phyloP scores from a whole-genome alignment of 495 filamentous ascomycete genomes.

The Thermothielavioides terrestris region DNA sequence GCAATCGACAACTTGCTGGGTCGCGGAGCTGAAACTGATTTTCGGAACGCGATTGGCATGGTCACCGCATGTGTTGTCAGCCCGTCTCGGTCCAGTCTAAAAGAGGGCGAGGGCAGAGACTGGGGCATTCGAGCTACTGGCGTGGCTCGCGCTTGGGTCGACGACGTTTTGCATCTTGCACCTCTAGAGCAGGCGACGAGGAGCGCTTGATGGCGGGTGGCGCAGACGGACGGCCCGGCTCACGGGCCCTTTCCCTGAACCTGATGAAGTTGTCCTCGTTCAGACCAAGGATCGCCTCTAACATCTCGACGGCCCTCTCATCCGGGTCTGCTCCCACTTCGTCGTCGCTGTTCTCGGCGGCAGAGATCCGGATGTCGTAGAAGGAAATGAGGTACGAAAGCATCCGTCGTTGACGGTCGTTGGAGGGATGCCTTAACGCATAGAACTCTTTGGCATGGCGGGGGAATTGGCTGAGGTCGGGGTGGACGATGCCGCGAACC shows the following conservation, averaged over 20 bases:
- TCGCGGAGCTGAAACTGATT: too few species aligned
- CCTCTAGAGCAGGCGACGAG: background rate
- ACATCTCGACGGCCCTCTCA: background rate
- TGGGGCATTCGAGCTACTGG: too few species aligned
- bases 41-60: too few species aligned
- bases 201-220: background rate
- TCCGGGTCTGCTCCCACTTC: background rate
- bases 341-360: background rate
- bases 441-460: background rate
- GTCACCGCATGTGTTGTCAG: too few species aligned
- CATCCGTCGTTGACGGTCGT: background rate
- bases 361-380: background rate
- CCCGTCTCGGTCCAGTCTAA: too few species aligned
- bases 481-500: background rate
- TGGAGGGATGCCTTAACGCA: background rate
- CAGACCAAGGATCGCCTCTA: background rate
- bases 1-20: too few species aligned
- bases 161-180: too few species aligned
- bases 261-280: background rate
- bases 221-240: background rate
- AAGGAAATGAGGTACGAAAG: background rate
- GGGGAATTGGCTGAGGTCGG: background rate
- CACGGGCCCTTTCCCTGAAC: background rate
- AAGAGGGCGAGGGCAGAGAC: too few species aligned
- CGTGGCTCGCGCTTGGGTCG: too few species aligned